These are phyloP conservation scores for Nectriaceae sp. DNA, from an alignment of 2,329 filamentous ascomycete species.

Conservation along the genomic window DNA sequence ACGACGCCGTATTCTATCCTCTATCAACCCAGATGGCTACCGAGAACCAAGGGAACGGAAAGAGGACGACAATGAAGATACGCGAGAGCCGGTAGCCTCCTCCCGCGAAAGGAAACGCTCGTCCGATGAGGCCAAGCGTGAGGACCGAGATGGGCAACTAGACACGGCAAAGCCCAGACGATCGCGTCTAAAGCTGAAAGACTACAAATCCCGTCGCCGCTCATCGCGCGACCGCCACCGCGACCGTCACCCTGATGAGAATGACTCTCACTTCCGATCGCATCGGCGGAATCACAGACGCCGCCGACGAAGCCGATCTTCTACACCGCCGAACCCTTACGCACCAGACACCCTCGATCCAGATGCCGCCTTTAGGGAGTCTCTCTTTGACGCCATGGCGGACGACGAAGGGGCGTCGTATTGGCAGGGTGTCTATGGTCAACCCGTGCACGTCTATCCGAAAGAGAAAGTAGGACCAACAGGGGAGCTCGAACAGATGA, in stretches of 20 bases:
- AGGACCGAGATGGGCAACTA: slow-evolving; percentile 13
- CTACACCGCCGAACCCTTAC: slow-evolving; percentile 49
- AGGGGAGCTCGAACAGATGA: slow-evolving; percentile 78
- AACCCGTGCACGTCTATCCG: slow-evolving; percentile 83
- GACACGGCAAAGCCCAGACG: slow-evolving; percentile 30
- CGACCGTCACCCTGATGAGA: slow-evolving; percentile 28
- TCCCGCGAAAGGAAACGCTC: background rate
- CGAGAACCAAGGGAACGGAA: slow-evolving; percentile 6
- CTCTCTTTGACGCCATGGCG: slow-evolving; percentile 93
- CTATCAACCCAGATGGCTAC: slow-evolving; percentile 43
- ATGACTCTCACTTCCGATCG: slow-evolving; percentile 20
- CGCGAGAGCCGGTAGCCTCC: background rate
- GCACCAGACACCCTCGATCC: slow-evolving; percentile 58
- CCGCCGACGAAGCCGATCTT: slow-evolving; percentile 41
- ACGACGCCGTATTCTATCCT: slow-evolving; percentile 52
- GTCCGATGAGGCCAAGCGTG: slow-evolving; percentile 3
- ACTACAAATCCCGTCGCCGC: slow-evolving; percentile 30
- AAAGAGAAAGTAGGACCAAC: slow-evolving; percentile 45
- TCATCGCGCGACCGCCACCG: slow-evolving; percentile 22
- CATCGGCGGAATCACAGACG: slow-evolving; percentile 34
- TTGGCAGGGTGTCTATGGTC: slow-evolving; percentile 96
- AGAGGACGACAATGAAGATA: slow-evolving; percentile 1
- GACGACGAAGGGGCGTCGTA: slow-evolving; percentile 95
- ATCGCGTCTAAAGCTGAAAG: slow-evolving; percentile 38
- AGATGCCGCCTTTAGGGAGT: slow-evolving; percentile 83